Base-by-base conservation (phyloP, 2,329 filamentous ascomycete genomes). In the Fusarium continuum region DNA sequence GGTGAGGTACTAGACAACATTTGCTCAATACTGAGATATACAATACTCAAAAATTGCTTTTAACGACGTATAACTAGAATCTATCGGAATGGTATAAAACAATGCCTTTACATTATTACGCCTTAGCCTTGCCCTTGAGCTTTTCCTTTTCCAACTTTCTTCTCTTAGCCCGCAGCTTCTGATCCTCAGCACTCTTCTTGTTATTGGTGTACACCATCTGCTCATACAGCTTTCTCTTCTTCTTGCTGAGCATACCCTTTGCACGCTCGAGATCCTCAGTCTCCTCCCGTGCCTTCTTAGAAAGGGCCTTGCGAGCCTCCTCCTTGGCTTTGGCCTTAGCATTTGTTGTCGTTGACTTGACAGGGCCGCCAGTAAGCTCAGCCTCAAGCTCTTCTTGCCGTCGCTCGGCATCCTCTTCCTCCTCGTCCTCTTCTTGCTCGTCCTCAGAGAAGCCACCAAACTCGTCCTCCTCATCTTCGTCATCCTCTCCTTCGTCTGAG, bases 231-330 rank as follows among this genome's bases (percentile, higher is more conserved):
- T 97, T 97, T 72, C 95, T 85, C 88, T 98, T 99, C 86, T 96
- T 95, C 78, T 96, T 91, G 77, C 91, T 91, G 83, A 98, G 89
- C 95, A 99, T 99, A 81, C 96, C 95, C 87, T 97, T 97, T 76
- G 92, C 90, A 63, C 94, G 85, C 77, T 97, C 93, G 55, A 96
- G 78, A 71, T 98, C 93, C 77, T 98, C 95, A 5, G 90, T 88
- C 74, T 95, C 91, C 72, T 88, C 84, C 58, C 87, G 85, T 29
- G 87, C 85, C 78, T 91, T 89, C 80, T 89, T 90, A 68, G 85
- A 83, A 25, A 89, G 81, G 70, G 86, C 86, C 73, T 91, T 90
- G 67, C 83, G 85, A 14, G 87, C 88, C 68, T 91, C 90, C 67
- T 89, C 86, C 78, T 90, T 90, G 28, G 83, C 81, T 77, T 87